Percentiles rank a stretch among this genome's conserved stretches.
Conservation (phyloP, 352 stramenopile species). For the Blastocystis sp. region DNA sequence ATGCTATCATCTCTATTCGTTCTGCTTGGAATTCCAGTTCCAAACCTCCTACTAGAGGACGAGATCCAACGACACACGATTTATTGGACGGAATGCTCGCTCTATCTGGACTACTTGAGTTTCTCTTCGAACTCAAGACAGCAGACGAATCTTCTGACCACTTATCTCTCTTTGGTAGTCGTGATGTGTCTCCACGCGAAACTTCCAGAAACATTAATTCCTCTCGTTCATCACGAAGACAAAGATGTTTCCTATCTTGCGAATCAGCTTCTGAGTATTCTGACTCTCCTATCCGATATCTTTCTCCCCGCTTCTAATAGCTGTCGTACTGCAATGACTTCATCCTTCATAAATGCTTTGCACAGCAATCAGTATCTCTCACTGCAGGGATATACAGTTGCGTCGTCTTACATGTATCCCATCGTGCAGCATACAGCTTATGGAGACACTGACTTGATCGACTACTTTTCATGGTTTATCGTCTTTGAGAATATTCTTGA, state of each 20-base stretch:
- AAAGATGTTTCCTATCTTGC: background rate
- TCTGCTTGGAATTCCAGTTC: background rate
- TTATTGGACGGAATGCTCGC: constrained; percentile 10
- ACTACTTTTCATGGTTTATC: background rate
- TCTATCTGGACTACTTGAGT: constrained; percentile 17
- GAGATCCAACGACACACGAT: background rate
- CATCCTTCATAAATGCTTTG: background rate
- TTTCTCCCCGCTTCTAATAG: background rate
- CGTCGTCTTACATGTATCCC: constrained; percentile 1
- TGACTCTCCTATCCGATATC: background rate
- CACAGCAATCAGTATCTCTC: background rate
- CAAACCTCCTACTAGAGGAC: background rate
- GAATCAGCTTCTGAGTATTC: background rate
- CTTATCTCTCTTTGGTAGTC: background rate
- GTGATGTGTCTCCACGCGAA: background rate
- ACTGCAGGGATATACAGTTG: background rate
- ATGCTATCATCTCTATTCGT: constrained; percentile 6
- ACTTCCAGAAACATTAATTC: background rate
- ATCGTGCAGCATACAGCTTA: constrained; percentile 3
- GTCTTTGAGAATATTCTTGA: constrained; percentile 27
- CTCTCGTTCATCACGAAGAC: background rate
- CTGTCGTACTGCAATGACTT: background rate
- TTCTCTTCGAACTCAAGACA: background rate
- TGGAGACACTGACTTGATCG: background rate
- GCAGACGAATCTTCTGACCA: constrained; percentile 24